Evolutionary conservation across 2,329 filamentous ascomycete species (phyloP).

Genomic region (Talaromyces pinophilus): DNA sequence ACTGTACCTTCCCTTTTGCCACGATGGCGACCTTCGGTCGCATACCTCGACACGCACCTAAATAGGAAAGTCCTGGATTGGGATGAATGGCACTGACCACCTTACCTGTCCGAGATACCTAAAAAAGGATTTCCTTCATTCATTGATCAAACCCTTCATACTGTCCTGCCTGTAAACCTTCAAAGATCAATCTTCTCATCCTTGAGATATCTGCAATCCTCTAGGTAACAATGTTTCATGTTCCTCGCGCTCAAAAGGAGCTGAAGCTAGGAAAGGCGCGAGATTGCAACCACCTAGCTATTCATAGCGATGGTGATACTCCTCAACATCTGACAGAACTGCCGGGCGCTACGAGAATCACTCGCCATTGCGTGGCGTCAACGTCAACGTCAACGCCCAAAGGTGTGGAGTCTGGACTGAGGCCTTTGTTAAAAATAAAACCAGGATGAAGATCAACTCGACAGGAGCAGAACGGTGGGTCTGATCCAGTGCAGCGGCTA

Average conservation of each 20-base stretch:
- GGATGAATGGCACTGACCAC: not conserved
- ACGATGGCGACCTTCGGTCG: not conserved
- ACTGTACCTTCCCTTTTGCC: not conserved
- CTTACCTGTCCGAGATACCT: not conserved
- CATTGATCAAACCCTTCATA: slow-evolving; percentile 2
- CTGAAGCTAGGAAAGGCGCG: not conserved
- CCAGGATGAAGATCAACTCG: not conserved
- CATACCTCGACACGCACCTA: not conserved
- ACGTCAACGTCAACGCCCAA: not conserved
- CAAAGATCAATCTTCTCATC: not conserved
- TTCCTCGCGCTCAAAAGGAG: slow-evolving; percentile 11
- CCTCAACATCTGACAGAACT: not conserved
- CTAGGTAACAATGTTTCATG: slow-evolving; percentile 7
- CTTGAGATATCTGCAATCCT: not conserved
- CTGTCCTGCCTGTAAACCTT: not conserved
- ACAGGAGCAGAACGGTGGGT: not conserved
- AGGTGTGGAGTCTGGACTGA: not conserved
- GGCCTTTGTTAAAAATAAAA: not conserved
- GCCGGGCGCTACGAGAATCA: slow-evolving; percentile 17
- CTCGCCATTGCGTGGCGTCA: not conserved
- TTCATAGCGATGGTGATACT: slow-evolving; percentile 1
- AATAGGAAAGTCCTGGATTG: not conserved
- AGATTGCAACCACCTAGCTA: not conserved
- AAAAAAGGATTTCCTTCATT: not conserved
- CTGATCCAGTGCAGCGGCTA: slow-evolving; percentile 2